Percentiles rank a stretch among this genome's conserved stretches.
Conservation (phyloP, 495 filamentous ascomycete species). For the Immersiella caudata region DNA sequence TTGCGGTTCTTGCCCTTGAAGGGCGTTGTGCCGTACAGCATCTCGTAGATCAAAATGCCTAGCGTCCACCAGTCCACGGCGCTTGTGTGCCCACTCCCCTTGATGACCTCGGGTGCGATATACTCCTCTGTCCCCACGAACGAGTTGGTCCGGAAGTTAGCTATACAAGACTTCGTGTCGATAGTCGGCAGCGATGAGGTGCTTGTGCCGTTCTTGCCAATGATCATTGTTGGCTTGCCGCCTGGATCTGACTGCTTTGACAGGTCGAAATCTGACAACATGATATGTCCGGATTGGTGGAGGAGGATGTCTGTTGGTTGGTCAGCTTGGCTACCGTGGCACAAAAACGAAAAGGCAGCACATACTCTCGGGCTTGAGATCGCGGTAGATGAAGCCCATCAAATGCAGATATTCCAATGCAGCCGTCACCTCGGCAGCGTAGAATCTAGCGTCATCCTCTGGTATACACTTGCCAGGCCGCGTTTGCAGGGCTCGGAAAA, state of each 20-base stretch:
- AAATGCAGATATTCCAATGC: conserved; percentile 96
- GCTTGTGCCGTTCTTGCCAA: conserved; percentile 79
- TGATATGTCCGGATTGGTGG: conserved; percentile 98
- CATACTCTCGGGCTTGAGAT: conserved; percentile 97
- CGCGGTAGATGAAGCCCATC: conserved; percentile 99
- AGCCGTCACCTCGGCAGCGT: conserved; percentile 97
- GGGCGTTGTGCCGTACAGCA: conserved; percentile 97
- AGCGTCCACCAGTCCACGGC: conserved; percentile 99
- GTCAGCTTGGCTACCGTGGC: conserved; percentile 19
- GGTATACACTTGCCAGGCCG: conserved; percentile 94
- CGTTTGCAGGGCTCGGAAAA: conserved; percentile 95
- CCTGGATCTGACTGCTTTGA: conserved; percentile 97
- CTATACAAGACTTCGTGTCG: conserved; percentile 97
- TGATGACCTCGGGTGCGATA: conserved; percentile 98
- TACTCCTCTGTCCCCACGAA: conserved; percentile 99
- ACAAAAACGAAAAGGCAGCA: conserved; percentile 15
- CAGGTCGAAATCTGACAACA: conserved; percentile 98
- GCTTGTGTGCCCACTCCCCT: conserved; percentile 96
- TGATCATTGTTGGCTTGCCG: conserved; percentile 95
- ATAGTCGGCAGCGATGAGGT: conserved; percentile 86
- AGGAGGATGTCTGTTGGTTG: conserved; percentile 79
- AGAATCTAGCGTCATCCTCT: conserved; percentile 96
- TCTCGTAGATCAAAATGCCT: conserved; percentile 95
- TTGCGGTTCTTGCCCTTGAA: conserved; percentile 99
- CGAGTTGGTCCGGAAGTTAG: conserved; percentile 96